A percentile compares a stretch with the other conserved stretches of the same genome.
phyloP scores from a whole-genome alignment of 2,329 filamentous ascomycete genomes.

The Xylariaceae sp. region DNA sequence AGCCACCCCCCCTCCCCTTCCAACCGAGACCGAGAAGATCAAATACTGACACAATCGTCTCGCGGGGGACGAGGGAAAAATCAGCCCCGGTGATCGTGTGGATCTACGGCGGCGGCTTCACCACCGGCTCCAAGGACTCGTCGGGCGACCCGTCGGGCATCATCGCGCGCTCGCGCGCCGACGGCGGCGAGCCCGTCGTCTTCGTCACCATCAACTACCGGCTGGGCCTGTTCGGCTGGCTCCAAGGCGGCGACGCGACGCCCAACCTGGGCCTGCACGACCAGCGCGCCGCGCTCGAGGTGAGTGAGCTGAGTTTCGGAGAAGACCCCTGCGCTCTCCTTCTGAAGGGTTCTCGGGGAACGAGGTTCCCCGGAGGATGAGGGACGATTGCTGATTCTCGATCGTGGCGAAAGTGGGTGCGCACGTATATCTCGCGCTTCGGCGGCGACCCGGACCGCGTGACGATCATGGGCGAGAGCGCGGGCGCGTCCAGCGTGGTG shows the following conservation, averaged over 20 bases:
- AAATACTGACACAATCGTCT: too few relatives aligned
- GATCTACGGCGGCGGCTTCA: slow-evolving; percentile 21
- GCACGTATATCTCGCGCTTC: slow-evolving; percentile 37
- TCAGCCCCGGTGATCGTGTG: slow-evolving; percentile 18
- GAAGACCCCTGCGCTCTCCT: too few relatives aligned
- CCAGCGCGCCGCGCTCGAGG: slow-evolving; percentile 37
- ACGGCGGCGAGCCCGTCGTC: slow-evolving; percentile 8
- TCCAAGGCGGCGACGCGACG: slow-evolving; percentile 13
- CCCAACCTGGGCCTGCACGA: slow-evolving; percentile 43
- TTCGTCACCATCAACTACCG: slow-evolving; percentile 20
- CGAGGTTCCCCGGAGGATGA: too few relatives aligned
- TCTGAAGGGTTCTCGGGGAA: too few relatives aligned
- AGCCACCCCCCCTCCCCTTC: too few relatives aligned
- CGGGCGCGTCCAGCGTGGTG: slow-evolving; percentile 41
- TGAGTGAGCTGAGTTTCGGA: too few relatives aligned
- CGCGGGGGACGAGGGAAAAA: too few relatives aligned
- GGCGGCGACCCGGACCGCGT: slow-evolving; percentile 28
- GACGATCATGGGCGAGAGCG: slow-evolving; percentile 41
- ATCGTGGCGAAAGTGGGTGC: too few relatives aligned
- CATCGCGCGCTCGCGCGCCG: slow-evolving; percentile 9
- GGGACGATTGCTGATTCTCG: too few relatives aligned
- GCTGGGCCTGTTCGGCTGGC: slow-evolving; percentile 19
- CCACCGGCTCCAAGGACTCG: slow-evolving; percentile 14
- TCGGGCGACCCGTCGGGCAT: slow-evolving; percentile 14
- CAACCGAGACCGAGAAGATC: too few relatives aligned